Conservation (phyloP, 768 basidiomycete species). For the Gyrodon lividus region DNA sequence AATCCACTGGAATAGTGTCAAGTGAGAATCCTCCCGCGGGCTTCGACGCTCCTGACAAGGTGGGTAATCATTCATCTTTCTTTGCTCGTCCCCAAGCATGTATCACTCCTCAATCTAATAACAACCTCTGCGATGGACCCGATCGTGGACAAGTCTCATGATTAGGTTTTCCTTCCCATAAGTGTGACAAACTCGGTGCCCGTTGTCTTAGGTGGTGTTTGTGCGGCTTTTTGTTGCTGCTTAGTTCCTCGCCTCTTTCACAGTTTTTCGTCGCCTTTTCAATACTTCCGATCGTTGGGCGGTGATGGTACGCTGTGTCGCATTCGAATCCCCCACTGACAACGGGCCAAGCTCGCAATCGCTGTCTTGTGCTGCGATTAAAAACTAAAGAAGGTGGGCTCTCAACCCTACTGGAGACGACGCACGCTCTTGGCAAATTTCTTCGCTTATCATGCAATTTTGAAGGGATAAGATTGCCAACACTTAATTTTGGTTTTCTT, state of each 20-base stretch:
- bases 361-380: neutral
- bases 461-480: neutral
- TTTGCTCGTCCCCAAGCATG: neutral
- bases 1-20: too few species aligned
- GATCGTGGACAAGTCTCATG: neutral
- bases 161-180: neutral
- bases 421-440: neutral
- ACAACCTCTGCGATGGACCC: neutral
- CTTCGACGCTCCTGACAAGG: neutral
- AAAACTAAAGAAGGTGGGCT: neutral
- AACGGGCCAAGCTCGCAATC: neutral
- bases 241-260: neutral
- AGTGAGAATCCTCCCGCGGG: neutral
- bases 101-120: neutral
- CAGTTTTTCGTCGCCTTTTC: neutral
- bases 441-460: neutral
- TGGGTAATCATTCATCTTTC: neutral
- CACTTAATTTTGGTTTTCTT: conserved; percentile 9
- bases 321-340: neutral
- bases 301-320: neutral
- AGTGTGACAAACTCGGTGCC: neutral
- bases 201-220: conserved; percentile 20
- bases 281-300: neutral
- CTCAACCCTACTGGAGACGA: neutral
- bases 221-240: conserved; percentile 17